phyloP scores from a whole-genome alignment of 2,329 filamentous ascomycete species.

The Aspergillaceae sp. region DNA sequence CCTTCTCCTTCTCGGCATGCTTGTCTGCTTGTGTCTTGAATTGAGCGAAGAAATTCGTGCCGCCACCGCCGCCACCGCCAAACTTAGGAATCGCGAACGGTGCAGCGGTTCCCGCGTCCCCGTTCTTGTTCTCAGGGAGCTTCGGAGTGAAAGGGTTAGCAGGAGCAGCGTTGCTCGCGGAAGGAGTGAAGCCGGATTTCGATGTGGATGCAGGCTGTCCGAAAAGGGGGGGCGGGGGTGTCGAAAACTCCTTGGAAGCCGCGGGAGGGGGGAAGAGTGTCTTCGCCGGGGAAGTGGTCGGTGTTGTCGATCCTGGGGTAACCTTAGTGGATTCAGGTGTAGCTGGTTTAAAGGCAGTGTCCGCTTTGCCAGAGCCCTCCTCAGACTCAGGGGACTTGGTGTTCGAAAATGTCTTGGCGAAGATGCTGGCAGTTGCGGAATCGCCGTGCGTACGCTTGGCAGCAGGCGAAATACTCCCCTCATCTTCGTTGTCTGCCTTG shows the following conservation, averaged over 20 bases:
- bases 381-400: conserved; percentile 12
- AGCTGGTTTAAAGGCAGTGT: conserved; percentile 10
- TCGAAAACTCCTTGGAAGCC: conserved; percentile 4
- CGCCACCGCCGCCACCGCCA: conserved; percentile 16
- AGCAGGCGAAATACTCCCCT: conserved; percentile 1
- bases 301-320: conserved; percentile 14
- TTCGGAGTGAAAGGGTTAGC: conserved; percentile 16
- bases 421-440: conserved; percentile 23
- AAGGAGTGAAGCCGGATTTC: conserved; percentile 6
- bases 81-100: conserved; percentile 26
- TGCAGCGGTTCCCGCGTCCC: conserved; percentile 7
- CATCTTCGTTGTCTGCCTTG: conserved; percentile 13
- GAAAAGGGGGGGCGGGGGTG: conserved; percentile 6
- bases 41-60: conserved; percentile 33
- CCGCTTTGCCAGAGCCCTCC: conserved; percentile 2
- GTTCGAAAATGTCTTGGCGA: conserved; percentile 21
- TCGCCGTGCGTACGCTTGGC: conserved; percentile 15
- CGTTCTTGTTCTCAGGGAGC: conserved; percentile 4
- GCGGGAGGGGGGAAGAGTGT: conserved; percentile 10
- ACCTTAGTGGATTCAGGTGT: conserved; percentile 11
- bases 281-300: conserved; percentile 14
- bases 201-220: conserved; percentile 4
- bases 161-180: conserved; percentile 4
- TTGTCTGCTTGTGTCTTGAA: conserved; percentile 35
- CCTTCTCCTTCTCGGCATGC: conserved; percentile 36